phyloP scores from a whole-genome alignment of 306 rosid genomes.

The Ziziphus jujuba region DNA sequence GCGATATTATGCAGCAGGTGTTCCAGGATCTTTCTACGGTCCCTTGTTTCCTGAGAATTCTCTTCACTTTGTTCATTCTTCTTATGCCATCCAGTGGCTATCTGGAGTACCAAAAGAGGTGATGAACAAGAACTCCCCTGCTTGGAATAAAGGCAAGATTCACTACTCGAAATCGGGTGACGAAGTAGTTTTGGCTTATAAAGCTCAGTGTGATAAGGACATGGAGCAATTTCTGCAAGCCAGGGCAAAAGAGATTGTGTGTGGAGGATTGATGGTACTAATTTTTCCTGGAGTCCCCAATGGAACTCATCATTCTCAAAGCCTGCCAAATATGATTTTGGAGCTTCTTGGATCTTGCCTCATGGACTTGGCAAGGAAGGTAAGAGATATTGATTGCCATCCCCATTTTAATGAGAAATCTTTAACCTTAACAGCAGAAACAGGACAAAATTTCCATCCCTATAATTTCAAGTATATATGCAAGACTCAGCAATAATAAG shows the following conservation, averaged over 20 bases:
- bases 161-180: conserved; percentile 11
- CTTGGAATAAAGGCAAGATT: conserved; percentile 21
- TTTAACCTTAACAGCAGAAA: too few relatives aligned
- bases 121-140: conserved; percentile 8
- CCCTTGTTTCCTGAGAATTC: conserved; percentile 10
- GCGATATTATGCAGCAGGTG: conserved; percentile 1
- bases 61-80: not conserved
- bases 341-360: conserved; percentile 16
- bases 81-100: too few relatives aligned
- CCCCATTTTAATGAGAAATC: too few relatives aligned
- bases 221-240: conserved; percentile 16
- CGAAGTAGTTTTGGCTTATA: conserved; percentile 14
- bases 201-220: conserved; percentile 20
- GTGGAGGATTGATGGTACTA: conserved; percentile 23
- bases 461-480: too few relatives aligned
- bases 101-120: conserved; percentile 23
- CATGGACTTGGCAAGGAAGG: conserved; percentile 22
- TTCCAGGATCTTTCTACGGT: conserved; percentile 17
- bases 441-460: too few relatives aligned
- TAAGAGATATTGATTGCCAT: not conserved
- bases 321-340: too few relatives aligned
- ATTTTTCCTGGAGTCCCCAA: not conserved
- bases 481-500: too few relatives aligned
- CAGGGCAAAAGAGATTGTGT: conserved; percentile 26
- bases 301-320: conserved; percentile 7